Conservation (phyloP, 2,329 filamentous ascomycete species). For the Periglandula ipomoeae region DNA sequence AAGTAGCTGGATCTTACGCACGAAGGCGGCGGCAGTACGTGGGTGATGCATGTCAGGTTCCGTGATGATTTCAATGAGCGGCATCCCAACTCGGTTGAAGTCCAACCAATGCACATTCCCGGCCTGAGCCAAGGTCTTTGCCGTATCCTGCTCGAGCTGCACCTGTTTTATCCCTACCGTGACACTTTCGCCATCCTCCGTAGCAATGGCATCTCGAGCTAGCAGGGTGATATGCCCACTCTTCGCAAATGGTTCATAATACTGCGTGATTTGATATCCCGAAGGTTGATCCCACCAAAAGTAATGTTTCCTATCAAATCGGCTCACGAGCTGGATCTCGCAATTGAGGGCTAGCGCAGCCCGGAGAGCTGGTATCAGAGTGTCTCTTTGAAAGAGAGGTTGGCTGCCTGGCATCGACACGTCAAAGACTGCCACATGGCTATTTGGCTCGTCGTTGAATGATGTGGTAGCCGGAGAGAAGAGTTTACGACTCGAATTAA, state of each 20-base stretch:
- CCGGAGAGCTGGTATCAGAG: conserved; percentile 79
- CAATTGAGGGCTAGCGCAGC: conserved; percentile 81
- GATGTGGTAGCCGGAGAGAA: conserved; percentile 68
- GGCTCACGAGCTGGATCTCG: conserved; percentile 63
- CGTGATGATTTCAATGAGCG: conserved; percentile 92
- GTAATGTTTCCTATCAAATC: conserved; percentile 95
- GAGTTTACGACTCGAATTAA: conserved; percentile 81
- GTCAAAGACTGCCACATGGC: conserved; percentile 84
- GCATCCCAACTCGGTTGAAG: conserved; percentile 86
- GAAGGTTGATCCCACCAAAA: conserved; percentile 98
- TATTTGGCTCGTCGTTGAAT: conserved; percentile 64
- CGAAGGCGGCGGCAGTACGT: conserved; percentile 76
- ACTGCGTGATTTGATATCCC: conserved; percentile 97
- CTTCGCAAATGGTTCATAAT: conserved; percentile 65
- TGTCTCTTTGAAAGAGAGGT: conserved; percentile 74
- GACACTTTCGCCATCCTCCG: conserved; percentile 61
- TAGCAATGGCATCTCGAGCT: conserved; percentile 68
- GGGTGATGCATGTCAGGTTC: conserved; percentile 81
- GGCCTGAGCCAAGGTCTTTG: conserved; percentile 78
- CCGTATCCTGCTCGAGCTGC: conserved; percentile 96
- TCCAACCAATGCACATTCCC: conserved; percentile 71
- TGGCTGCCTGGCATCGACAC: conserved; percentile 82
- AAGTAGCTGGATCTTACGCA: conserved; percentile 78
- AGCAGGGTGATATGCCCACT: conserved; percentile 65
- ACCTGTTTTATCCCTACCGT: conserved; percentile 82